Percentiles rank a stretch among this genome's conserved stretches.
Evolutionary conservation across 371 early-diverging fungal genomes (phyloP).

Genomic region (Saksenaea oblongispora): DNA sequence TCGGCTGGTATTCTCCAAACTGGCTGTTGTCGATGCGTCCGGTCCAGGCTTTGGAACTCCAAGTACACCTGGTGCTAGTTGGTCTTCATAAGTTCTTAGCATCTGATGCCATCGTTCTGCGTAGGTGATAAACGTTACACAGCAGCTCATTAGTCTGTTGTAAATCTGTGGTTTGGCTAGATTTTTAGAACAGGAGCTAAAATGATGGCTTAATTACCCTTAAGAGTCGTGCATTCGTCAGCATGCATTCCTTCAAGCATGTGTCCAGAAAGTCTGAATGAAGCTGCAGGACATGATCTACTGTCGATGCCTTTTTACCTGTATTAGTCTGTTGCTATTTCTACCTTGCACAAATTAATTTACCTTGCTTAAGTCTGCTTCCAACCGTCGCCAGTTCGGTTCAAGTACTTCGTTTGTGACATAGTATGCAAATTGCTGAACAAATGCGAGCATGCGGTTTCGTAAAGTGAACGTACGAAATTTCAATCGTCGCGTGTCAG

Average conservation of each 20-base stretch:
- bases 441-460: slow-evolving; percentile 79
- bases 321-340: slow-evolving; percentile 11
- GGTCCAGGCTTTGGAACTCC: slow-evolving; percentile 39
- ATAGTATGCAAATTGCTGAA: slow-evolving; percentile 88
- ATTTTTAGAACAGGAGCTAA: background rate
- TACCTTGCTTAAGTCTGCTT: slow-evolving; percentile 56
- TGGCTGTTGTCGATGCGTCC: slow-evolving; percentile 6
- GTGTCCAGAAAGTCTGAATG: slow-evolving; percentile 87
- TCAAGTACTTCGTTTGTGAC: slow-evolving; percentile 88
- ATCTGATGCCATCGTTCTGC: slow-evolving; percentile 52
- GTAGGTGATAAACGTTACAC: slow-evolving; percentile 65
- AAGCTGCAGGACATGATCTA: slow-evolving; percentile 81
- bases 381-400: slow-evolving; percentile 80
- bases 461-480: slow-evolving; percentile 69
- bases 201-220: slow-evolving; percentile 47
- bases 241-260: slow-evolving; percentile 89
- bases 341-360: background rate
- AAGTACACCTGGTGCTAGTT: slow-evolving; percentile 40
- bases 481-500: slow-evolving; percentile 57
- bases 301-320: slow-evolving; percentile 58
- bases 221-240: slow-evolving; percentile 80
- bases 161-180: slow-evolving; percentile 53
- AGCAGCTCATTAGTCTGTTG: slow-evolving; percentile 67
- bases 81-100: slow-evolving; percentile 41
- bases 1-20: slow-evolving; percentile 34